Evolutionary conservation across 768 basidiomycete genomes (phyloP).

Genomic region (Naganishia vaughanmartiniae): DNA sequence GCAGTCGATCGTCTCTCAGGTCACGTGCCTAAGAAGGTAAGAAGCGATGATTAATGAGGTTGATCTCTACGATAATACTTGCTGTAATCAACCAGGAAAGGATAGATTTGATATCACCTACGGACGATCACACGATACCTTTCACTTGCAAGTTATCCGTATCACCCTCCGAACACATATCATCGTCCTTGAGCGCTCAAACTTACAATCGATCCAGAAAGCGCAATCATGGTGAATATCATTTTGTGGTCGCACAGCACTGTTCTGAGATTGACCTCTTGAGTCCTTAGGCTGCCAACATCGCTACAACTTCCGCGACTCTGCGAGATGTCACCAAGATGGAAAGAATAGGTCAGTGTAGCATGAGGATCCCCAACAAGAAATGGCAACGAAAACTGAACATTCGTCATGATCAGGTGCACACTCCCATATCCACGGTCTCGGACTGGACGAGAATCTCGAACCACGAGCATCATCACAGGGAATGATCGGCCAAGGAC

Average conservation of each 20-base stretch:
- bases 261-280: background rate
- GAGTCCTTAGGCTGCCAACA: slow-evolving; percentile 45
- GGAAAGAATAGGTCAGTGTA: slow-evolving; percentile 51
- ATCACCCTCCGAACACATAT: background rate
- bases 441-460: slow-evolving; percentile 82
- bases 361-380: background rate
- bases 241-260: background rate
- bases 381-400: background rate
- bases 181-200: background rate
- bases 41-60: slow-evolving; percentile 5
- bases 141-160: background rate
- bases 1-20: background rate
- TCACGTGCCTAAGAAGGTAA: background rate
- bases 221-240: slow-evolving; percentile 6
- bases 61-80: background rate
- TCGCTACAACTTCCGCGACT: slow-evolving; percentile 42
- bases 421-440: slow-evolving; percentile 81
- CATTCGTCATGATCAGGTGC: slow-evolving; percentile 42
- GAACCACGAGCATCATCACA: slow-evolving; percentile 82
- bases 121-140: too few species aligned
- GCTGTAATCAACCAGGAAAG: background rate
- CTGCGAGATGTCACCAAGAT: slow-evolving; percentile 52
- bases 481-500: slow-evolving; percentile 95
- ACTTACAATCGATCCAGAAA: background rate
- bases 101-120: background rate